Conservation (phyloP, 73 alveolate species). For the Tetrahymena elliotti region DNA sequence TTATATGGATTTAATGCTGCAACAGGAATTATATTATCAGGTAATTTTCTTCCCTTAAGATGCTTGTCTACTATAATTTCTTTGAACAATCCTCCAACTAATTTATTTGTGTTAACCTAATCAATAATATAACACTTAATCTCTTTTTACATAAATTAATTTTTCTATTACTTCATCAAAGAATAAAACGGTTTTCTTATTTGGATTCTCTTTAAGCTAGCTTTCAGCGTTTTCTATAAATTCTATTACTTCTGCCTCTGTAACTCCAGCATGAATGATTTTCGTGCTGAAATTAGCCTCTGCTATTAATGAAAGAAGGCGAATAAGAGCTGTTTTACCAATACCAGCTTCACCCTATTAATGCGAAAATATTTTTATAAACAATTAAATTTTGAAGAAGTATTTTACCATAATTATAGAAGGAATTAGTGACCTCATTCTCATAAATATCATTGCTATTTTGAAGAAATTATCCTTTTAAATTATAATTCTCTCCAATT, state of each 20-base stretch:
- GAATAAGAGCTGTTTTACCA: conserved; percentile 66
- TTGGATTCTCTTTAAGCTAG: background rate
- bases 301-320: conserved; percentile 36
- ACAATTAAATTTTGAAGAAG: too few relatives aligned
- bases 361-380: background rate
- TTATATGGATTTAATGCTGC: background rate
- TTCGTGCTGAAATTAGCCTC: conserved; percentile 47
- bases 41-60: background rate
- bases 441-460: conserved; percentile 53
- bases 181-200: conserved; percentile 53
- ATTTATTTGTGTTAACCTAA: background rate
- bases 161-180: conserved; percentile 51
- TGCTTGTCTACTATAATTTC: background rate
- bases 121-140: background rate
- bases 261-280: conserved; percentile 67
- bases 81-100: background rate
- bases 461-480: conserved; percentile 60
- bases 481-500: background rate
- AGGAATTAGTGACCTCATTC: conserved; percentile 53
- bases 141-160: too few relatives aligned
- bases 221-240: conserved; percentile 6
- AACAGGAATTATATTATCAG: background rate
- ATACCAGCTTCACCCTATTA: conserved; percentile 67
- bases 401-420: conserved; percentile 51
- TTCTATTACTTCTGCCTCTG: conserved; percentile 37